These are phyloP conservation scores for Hygrocybe punicea DNA, from an alignment of 768 basidiomycete genomes.

Conservation along the genomic window DNA sequence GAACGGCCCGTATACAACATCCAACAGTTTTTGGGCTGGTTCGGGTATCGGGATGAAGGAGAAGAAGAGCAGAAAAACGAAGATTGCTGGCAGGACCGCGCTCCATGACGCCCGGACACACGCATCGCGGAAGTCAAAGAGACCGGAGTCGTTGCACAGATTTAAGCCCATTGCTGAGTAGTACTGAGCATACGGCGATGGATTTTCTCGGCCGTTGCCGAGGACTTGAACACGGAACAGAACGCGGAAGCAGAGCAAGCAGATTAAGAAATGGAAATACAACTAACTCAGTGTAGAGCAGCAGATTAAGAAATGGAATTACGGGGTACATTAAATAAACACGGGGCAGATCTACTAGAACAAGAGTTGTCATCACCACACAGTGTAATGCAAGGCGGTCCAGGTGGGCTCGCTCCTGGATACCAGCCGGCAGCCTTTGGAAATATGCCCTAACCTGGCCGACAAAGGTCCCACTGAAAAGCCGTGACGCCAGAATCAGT, in stretches of 20 bases:
- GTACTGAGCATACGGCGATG: no score
- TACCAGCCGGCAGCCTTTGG: not conserved
- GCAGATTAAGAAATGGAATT: no score
- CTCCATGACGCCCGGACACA: conserved; percentile 55
- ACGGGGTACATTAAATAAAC: no score
- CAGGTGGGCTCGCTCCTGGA: not conserved
- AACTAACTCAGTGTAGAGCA: no score
- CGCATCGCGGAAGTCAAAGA: conserved; percentile 42
- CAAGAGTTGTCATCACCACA: no score
- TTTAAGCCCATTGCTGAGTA: conserved; percentile 25
- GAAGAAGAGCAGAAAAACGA: conserved; percentile 43
- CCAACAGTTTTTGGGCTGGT: conserved; percentile 18
- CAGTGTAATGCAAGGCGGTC: no score
- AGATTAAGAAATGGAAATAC: no score
- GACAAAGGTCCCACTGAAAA: not conserved
- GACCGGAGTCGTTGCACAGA: conserved; percentile 32
- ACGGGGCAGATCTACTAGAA: no score
- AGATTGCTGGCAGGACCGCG: conserved; percentile 44
- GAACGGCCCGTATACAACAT: conserved; percentile 33
- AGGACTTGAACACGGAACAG: no score
- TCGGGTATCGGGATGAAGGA: conserved; percentile 31
- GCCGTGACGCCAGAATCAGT: not conserved
- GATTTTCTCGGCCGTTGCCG: no score
- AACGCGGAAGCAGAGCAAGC: no score
- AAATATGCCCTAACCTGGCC: not conserved